phyloP scores from a whole-genome alignment of 1,139 yeast genomes.

The Kodamaea arcana region DNA sequence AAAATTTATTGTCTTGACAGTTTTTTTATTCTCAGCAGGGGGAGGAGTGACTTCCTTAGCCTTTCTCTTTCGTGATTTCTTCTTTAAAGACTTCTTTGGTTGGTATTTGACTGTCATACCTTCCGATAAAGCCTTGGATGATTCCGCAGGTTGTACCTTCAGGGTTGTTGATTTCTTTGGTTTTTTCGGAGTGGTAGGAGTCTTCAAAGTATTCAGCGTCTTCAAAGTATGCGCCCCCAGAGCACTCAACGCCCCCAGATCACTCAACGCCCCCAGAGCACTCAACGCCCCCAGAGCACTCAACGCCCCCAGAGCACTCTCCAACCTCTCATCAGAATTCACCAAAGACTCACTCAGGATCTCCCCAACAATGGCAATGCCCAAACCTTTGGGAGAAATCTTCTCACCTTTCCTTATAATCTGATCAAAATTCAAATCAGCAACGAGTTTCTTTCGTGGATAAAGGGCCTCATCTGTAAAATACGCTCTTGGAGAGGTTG shows the following conservation, averaged over 20 bases:
- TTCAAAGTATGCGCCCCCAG: not conserved
- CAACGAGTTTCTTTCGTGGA: constrained; percentile 25
- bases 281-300: no score
- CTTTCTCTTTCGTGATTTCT: constrained; percentile 4
- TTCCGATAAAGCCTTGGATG: no score
- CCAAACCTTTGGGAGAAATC: constrained; percentile 1
- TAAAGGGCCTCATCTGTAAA: constrained; percentile 17
- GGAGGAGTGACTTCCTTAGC: not conserved
- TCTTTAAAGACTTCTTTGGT: not conserved
- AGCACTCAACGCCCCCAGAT: no score
- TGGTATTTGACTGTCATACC: no score
- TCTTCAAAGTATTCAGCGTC: not conserved
- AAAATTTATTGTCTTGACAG: constrained; percentile 17
- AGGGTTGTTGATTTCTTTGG: no score
- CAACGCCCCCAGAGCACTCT: no score
- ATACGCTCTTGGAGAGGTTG: constrained; percentile 22
- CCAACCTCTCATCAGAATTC: not conserved
- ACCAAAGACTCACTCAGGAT: not conserved
- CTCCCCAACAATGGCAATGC: not conserved
- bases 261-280: no score
- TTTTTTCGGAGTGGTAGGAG: no score
- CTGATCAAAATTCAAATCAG: constrained; percentile 23
- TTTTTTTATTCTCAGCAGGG: constrained; percentile 8
- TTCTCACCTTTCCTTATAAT: constrained; percentile 18
- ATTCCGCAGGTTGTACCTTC: no score